Evolutionary conservation across 768 basidiomycete species (phyloP).

Genomic region (Paxillus involutus): DNA sequence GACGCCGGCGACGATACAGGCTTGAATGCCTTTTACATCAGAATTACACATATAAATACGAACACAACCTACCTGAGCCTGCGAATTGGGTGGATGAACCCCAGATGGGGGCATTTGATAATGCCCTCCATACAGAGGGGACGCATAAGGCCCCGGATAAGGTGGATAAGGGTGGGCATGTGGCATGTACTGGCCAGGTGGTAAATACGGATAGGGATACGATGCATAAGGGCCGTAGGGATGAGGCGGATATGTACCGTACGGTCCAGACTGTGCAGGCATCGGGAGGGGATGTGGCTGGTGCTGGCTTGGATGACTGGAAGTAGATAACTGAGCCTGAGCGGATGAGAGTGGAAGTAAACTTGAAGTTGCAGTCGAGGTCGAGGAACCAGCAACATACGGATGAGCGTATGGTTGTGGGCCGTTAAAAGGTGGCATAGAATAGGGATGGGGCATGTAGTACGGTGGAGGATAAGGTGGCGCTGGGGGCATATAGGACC

Average conservation of each 20-base stretch:
- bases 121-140: not conserved
- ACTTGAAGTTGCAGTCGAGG: not conserved
- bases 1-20: not conserved
- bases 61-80: not conserved
- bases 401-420: not conserved
- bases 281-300: not conserved
- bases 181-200: constrained; percentile 14
- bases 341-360: constrained; percentile 3
- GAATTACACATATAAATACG: not conserved
- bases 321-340: constrained; percentile 15
- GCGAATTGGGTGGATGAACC: not conserved
- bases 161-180: constrained; percentile 3
- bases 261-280: constrained; percentile 3
- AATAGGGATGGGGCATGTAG: constrained; percentile 37
- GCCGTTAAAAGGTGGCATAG: constrained; percentile 24
- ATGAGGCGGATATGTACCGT: constrained; percentile 16
- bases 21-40: not conserved
- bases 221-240: constrained; percentile 16
- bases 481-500: constrained; percentile 8
- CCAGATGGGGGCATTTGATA: not conserved
- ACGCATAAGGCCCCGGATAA: constrained; percentile 3
- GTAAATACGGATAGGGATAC: constrained; percentile 14
- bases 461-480: constrained; percentile 33
- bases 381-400: not conserved
- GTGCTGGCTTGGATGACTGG: constrained; percentile 21